phyloP scores from a whole-genome alignment of 1,284 basidiomycete genomes.

The Papiliotrema terrestris region DNA sequence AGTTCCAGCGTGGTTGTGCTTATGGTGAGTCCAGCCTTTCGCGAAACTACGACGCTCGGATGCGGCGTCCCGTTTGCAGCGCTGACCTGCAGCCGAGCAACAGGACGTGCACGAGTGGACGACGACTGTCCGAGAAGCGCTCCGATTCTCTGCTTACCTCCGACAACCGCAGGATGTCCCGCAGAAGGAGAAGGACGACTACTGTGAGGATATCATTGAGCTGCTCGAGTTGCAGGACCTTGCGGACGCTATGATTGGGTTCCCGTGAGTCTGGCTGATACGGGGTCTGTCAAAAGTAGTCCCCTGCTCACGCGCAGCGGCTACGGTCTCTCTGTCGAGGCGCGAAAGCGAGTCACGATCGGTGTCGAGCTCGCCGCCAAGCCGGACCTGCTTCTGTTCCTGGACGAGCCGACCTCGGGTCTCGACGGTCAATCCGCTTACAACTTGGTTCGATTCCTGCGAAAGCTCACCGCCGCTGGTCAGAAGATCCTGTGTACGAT shows the following conservation, averaged over 20 bases:
- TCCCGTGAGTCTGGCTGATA: conserved; percentile 34
- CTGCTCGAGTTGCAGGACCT: conserved; percentile 54
- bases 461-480: conserved; percentile 63
- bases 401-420: conserved; percentile 57
- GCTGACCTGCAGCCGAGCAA: conserved; percentile 9
- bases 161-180: conserved; percentile 55
- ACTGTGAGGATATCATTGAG: conserved; percentile 56
- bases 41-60: neutral
- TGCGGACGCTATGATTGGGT: conserved; percentile 53
- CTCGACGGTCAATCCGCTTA: conserved; percentile 59
- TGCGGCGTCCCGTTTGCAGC: conserved; percentile 61
- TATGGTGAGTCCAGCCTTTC: conserved; percentile 43
- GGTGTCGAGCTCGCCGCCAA: conserved; percentile 61
- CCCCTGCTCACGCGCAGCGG: conserved; percentile 49
- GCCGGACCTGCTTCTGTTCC: conserved; percentile 57
- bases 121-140: conserved; percentile 60
- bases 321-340: conserved; percentile 55
- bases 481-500: conserved; percentile 54
- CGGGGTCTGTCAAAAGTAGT: conserved; percentile 33
- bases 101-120: conserved; percentile 80
- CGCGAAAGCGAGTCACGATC: conserved; percentile 59
- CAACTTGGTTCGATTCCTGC: conserved; percentile 53
- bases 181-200: conserved; percentile 54
- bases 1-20: conserved; percentile 53
- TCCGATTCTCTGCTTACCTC: conserved; percentile 59